A percentile compares a stretch with the other conserved stretches of the same genome.
These are phyloP conservation scores for Penicillium sp. DNA, from an alignment of 2,329 filamentous ascomycete species.

Conservation along the genomic window DNA sequence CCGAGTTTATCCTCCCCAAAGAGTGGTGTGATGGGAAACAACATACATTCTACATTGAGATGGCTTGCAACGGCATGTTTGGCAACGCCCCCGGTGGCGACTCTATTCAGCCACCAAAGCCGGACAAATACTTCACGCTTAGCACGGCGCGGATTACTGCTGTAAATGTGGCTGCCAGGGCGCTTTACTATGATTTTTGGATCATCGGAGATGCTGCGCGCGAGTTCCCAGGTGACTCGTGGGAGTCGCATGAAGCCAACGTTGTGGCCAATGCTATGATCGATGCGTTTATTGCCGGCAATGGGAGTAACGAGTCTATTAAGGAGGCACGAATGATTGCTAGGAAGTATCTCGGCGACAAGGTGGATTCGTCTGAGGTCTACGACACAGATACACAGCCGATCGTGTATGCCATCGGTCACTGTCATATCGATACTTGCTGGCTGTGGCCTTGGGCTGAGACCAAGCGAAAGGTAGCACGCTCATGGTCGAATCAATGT, in stretches of 20 bases:
- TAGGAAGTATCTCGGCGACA: constrained; percentile 72
- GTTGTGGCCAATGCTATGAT: constrained; percentile 84
- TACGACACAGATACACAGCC: constrained; percentile 72
- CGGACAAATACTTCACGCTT: constrained; percentile 76
- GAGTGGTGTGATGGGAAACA: constrained; percentile 78
- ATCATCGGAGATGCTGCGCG: constrained; percentile 87
- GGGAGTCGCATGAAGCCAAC: constrained; percentile 82
- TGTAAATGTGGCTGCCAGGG: constrained; percentile 78
- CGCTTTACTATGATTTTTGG: constrained; percentile 89
- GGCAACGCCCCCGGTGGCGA: constrained; percentile 83
- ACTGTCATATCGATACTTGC: constrained; percentile 97
- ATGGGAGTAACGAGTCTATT: constrained; percentile 69
- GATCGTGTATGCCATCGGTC: constrained; percentile 82
- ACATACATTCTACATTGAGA: constrained; percentile 91
- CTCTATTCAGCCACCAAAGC: constrained; percentile 80
- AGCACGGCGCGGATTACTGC: constrained; percentile 79
- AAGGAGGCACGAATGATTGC: constrained; percentile 77
- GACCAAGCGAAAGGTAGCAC: constrained; percentile 91
- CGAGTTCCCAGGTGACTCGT: constrained; percentile 83
- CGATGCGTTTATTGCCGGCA: constrained; percentile 77
- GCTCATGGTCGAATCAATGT: constrained; percentile 96
- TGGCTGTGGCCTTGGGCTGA: constrained; percentile 99
- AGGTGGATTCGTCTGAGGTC: constrained; percentile 77
- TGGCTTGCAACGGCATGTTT: constrained; percentile 99
- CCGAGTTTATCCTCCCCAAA: constrained; percentile 86